Evolutionary conservation across 2,329 filamentous ascomycete genomes (phyloP).

Genomic region (Aspergillus candidus): DNA sequence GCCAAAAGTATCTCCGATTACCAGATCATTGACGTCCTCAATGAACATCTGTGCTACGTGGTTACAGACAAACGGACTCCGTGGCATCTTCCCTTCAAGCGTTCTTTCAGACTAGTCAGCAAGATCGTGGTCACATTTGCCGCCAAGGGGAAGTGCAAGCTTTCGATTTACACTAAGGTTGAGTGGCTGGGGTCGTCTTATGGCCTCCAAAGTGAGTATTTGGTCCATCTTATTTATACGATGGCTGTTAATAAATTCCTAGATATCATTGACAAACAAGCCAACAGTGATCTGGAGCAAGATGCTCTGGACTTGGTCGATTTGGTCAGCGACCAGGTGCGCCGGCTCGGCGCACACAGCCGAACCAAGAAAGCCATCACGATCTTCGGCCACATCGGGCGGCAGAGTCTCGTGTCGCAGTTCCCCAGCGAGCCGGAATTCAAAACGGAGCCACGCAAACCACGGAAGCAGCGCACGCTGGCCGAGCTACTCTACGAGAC

Average conservation of each 20-base stretch:
- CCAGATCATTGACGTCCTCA: constrained; percentile 78
- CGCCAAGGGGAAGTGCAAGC: constrained; percentile 84
- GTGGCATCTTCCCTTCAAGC: constrained; percentile 80
- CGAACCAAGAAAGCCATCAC: constrained; percentile 45
- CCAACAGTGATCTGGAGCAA: constrained; percentile 60
- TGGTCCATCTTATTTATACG: neutral
- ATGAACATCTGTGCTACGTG: constrained; percentile 68
- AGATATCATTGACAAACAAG: constrained; percentile 56
- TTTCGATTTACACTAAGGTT: constrained; percentile 81
- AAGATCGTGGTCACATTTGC: constrained; percentile 93
- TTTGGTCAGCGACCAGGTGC: constrained; percentile 45
- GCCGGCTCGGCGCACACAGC: constrained; percentile 41
- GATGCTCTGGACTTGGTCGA: constrained; percentile 46
- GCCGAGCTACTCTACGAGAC: constrained; percentile 67
- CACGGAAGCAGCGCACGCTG: constrained; percentile 56
- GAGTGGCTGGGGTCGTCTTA: constrained; percentile 69
- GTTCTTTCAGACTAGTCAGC: constrained; percentile 72
- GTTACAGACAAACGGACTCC: constrained; percentile 58
- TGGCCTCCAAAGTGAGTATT: constrained; percentile 38
- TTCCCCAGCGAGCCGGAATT: constrained; percentile 31
- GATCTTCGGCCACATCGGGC: constrained; percentile 45
- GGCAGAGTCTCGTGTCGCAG: constrained; percentile 36
- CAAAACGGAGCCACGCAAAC: constrained; percentile 44
- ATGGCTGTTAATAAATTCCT: constrained; percentile 6
- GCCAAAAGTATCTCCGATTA: constrained; percentile 66